phyloP scores from a whole-genome alignment of 371 early-diverging fungal genomes.

The Sporodiniella umbellata region DNA sequence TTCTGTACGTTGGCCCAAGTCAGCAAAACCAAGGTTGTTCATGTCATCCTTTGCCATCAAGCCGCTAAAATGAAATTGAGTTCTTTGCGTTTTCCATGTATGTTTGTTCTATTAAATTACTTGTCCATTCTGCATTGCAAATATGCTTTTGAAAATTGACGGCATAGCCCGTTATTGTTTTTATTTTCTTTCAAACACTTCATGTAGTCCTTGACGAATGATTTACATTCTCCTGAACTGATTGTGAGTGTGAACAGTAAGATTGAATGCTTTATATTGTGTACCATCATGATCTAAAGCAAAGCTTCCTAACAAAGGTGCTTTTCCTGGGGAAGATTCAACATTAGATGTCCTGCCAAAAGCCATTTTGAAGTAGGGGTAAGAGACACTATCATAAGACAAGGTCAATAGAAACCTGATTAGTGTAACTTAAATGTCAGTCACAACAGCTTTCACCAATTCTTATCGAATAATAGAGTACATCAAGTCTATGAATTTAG shows the following conservation, averaged over 20 bases:
- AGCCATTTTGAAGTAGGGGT: slow-evolving; percentile 38
- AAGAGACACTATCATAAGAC: too few species aligned
- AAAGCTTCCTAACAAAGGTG: slow-evolving; percentile 79
- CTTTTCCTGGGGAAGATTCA: slow-evolving; percentile 57
- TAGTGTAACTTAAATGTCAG: too few species aligned
- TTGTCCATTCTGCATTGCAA: slow-evolving; percentile 83
- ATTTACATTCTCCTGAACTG: slow-evolving; percentile 67
- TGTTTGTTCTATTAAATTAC: slow-evolving; percentile 30
- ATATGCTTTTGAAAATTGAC: slow-evolving; percentile 67
- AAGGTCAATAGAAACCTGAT: too few species aligned
- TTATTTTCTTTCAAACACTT: slow-evolving; percentile 69
- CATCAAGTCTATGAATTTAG: too few species aligned
- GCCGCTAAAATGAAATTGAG: slow-evolving; percentile 34
- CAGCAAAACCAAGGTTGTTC: slow-evolving; percentile 68
- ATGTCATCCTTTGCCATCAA: slow-evolving; percentile 71
- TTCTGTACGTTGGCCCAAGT: slow-evolving; percentile 9
- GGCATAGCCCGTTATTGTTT: slow-evolving; percentile 64
- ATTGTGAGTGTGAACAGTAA: background rate
- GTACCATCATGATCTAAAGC: slow-evolving; percentile 76
- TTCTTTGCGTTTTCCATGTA: background rate
- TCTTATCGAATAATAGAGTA: too few species aligned
- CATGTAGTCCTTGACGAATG: slow-evolving; percentile 69
- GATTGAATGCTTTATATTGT: too few species aligned
- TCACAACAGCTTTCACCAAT: too few species aligned
- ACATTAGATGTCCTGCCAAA: slow-evolving; percentile 64